A percentile compares a stretch with the other conserved stretches of the same genome.
These are phyloP conservation scores for Colletotrichum sp. DNA, from an alignment of 2,329 filamentous ascomycete species.

Conservation along the genomic window DNA sequence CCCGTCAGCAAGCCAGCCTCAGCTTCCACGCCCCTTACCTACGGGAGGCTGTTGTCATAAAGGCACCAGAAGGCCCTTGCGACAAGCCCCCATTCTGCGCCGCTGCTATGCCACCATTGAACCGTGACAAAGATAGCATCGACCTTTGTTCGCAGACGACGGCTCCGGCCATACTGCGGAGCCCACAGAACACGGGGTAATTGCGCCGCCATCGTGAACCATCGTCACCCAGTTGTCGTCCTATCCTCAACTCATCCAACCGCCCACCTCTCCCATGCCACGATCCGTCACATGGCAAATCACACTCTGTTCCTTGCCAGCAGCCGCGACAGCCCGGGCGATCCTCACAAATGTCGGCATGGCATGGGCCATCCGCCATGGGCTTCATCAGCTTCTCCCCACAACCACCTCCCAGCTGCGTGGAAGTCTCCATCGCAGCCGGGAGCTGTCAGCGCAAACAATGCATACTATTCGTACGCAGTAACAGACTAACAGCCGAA, in stretches of 20 bases:
- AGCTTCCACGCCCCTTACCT: not conserved
- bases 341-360: not conserved
- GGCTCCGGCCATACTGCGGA: slow-evolving; percentile 7
- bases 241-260: not conserved
- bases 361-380: not conserved
- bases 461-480: not conserved
- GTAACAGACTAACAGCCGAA: not conserved
- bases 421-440: slow-evolving; percentile 1
- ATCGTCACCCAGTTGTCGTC: not conserved
- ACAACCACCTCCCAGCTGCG: not conserved
- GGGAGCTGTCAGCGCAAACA: not conserved
- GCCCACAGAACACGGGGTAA: not conserved
- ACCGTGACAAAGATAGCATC: not conserved
- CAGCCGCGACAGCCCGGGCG: not conserved
- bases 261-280: not conserved
- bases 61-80: not conserved
- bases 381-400: not conserved
- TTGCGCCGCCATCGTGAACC: not conserved
- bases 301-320: not conserved
- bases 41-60: not conserved
- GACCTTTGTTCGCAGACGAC: slow-evolving; percentile 4
- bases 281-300: not conserved
- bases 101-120: not conserved
- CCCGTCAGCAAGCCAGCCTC: not conserved
- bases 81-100: not conserved